Percentiles rank a stretch among this genome's conserved stretches.
phyloP scores from a whole-genome alignment of 164 flowering plant genomes.

The Magnolia kwangsiensis region DNA sequence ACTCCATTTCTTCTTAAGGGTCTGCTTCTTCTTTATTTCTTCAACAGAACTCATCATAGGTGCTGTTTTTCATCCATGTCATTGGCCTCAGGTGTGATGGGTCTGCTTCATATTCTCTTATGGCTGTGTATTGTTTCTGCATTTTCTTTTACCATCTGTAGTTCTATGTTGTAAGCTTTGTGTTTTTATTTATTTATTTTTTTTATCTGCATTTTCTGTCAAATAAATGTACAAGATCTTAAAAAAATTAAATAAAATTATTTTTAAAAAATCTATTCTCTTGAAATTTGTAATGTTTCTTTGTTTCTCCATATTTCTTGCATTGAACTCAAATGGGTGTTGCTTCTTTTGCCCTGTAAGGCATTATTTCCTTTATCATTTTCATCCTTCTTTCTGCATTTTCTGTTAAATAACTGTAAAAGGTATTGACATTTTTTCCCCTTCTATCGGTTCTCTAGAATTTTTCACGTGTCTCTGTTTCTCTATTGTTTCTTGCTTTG shows the following conservation, averaged over 20 bases:
- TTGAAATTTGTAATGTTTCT: neutral
- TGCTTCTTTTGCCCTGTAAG: slow-evolving; percentile 1
- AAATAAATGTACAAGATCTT: neutral
- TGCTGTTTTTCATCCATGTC: neutral
- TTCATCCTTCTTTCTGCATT: neutral
- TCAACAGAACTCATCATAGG: neutral
- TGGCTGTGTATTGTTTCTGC: neutral
- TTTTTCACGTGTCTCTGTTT: too few species aligned
- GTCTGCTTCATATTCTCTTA: neutral
- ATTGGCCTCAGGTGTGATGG: neutral
- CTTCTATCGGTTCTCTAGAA: too few species aligned
- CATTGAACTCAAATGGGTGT: neutral
- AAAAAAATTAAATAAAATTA: neutral
- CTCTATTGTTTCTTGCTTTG: neutral
- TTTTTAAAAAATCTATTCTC: neutral
- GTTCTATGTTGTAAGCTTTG: neutral
- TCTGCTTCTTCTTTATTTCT: too few species aligned
- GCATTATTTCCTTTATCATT: neutral
- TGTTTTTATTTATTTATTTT: neutral
- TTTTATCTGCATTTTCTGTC: neutral
- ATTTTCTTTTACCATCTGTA: neutral
- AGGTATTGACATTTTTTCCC: too few species aligned
- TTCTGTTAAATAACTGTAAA: neutral
- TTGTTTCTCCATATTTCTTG: slow-evolving; percentile 5
- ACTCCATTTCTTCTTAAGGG: too few species aligned